Evolutionary conservation across 805 yeast genomes (phyloP), one percentile per base, ranked within the genome.

Genomic region (Nematodospora valgi): DNA sequence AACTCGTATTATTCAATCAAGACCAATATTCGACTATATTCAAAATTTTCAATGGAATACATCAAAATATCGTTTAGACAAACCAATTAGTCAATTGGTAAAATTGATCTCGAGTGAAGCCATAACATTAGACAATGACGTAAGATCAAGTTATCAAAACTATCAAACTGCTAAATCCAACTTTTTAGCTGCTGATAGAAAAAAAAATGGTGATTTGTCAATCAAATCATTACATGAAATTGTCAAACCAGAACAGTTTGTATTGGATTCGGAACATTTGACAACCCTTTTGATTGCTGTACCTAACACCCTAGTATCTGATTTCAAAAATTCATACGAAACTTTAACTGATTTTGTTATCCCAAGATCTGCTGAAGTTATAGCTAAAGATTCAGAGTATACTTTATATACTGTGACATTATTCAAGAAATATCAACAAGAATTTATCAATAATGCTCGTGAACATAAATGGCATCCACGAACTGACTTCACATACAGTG

Each of bases 381-480:
- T 93, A 40, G 68, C 84, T 6, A 62, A 72, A 34, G 99, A 93
- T 62, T 60, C 72, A 19, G 96, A 89, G 44, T 91, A 67, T 56
- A 54, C 68, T 19, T 70, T 93, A 41, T 89, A 76, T 66, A 73
- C 81, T 32, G 88, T 87, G 12, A 86, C 95, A 3, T 58, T 93
- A 42, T 93, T 93, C 74, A 85, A 83, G 51, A 93, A 88, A 62
- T 82, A 68, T 49, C 78, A 76, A 24, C 72, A 76, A 18, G 86
- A 82, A 40, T 91, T 86, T 51, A 66, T 76, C 32, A 66, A 71
- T 38, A 78, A 78, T 33, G 74, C 86, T 27, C 78, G 98, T 57
- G 98, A 93, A 51, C 72, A 70, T 48, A 86, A 86, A 64, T 93
- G 86, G 81, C 78, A 84, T 44, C 96, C 96, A 27, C 79, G 99